Conservation (phyloP, 2,329 filamentous ascomycete species). For the Colletotrichum salicis region DNA sequence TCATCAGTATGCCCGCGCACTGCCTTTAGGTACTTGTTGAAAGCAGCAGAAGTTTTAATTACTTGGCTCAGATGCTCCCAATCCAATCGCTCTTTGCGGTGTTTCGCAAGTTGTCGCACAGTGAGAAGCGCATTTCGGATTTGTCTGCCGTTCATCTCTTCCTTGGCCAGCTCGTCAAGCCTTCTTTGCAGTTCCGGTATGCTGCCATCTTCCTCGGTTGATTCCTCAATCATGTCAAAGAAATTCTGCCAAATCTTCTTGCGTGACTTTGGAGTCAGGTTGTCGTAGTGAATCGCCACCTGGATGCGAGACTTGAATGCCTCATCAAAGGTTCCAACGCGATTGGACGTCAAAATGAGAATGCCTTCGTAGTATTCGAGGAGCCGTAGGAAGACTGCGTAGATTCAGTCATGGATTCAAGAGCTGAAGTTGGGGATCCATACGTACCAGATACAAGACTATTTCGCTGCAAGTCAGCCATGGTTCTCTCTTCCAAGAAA, state of each 20-base stretch:
- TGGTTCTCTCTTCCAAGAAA: constrained; percentile 40
- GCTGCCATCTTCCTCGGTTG: neutral
- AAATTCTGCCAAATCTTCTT: constrained; percentile 46
- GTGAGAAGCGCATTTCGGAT: constrained; percentile 51
- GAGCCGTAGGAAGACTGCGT: constrained; percentile 46
- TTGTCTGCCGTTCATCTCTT: constrained; percentile 54
- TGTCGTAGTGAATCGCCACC: constrained; percentile 45
- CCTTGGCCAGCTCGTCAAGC: constrained; percentile 44
- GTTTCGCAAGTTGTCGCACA: constrained; percentile 41
- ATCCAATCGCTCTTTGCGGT: constrained; percentile 33
- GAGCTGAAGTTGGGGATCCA: too few relatives aligned
- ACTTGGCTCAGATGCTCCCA: constrained; percentile 38
- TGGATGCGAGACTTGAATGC: constrained; percentile 50
- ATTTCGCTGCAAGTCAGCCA: constrained; percentile 70
- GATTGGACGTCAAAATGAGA: constrained; percentile 49
- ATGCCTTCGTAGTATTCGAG: constrained; percentile 51
- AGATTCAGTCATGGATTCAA: constrained; percentile 19
- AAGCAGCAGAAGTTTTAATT: constrained; percentile 36
- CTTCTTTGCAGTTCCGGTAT: constrained; percentile 3
- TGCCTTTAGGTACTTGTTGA: constrained; percentile 37
- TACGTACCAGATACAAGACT: constrained; percentile 39
- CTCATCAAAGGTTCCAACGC: constrained; percentile 48
- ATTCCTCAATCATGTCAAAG: constrained; percentile 33
- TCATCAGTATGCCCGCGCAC: constrained; percentile 37
- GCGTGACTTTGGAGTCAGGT: constrained; percentile 41